These are phyloP conservation scores for Cyclocybe cylindracea DNA, from an alignment of 768 basidiomycete species.

Conservation along the genomic window DNA sequence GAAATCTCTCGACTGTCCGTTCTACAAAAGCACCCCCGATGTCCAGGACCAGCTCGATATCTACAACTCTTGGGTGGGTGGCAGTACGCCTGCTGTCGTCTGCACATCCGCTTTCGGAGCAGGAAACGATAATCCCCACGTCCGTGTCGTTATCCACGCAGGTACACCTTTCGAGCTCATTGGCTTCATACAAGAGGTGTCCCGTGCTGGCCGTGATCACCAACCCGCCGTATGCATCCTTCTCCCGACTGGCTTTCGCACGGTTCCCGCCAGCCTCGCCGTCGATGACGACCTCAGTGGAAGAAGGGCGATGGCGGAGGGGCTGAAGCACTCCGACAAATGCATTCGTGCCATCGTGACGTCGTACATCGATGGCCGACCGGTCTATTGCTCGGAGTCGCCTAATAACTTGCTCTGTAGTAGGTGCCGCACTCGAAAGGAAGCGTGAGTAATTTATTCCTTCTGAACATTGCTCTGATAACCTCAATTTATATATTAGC, in stretches of 20 bases:
- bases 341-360: no score
- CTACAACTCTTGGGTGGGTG: conserved; percentile 11
- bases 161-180: conserved; percentile 22
- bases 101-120: conserved; percentile 25
- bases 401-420: no score
- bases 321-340: no score
- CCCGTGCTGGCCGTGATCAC: conserved; percentile 18
- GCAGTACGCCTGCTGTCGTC: conserved; percentile 6
- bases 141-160: conserved; percentile 17
- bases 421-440: no score
- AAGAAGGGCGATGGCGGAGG: no score
- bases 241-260: not conserved
- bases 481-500: no score
- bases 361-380: no score
- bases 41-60: not conserved
- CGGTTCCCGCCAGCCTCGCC: not conserved
- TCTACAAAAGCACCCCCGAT: conserved; percentile 5
- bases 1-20: not conserved
- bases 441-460: no score
- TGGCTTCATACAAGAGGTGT: conserved; percentile 19
- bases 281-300: no score
- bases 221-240: conserved; percentile 4
- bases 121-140: conserved; percentile 23
- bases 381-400: no score
- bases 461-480: no score